Evolutionary conservation across 371 early-diverging fungal genomes (phyloP).

Genomic region (Mucor velutinosus): DNA sequence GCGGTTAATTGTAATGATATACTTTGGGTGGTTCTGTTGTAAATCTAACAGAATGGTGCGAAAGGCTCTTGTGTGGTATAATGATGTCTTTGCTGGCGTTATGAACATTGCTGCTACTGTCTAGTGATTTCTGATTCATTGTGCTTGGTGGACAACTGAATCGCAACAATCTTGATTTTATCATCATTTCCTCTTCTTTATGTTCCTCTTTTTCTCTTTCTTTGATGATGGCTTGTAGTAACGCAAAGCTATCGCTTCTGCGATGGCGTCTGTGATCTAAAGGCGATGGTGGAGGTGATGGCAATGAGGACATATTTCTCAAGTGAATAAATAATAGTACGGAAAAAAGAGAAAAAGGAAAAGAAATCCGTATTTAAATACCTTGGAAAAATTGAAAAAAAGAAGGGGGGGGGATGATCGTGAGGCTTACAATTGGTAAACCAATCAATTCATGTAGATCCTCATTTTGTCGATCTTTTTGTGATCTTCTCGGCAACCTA

Average conservation of each 20-base stretch:
- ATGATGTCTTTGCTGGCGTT: not conserved
- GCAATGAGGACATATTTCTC: slow-evolving; percentile 13
- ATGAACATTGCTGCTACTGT: not conserved
- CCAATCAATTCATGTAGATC: slow-evolving; percentile 25
- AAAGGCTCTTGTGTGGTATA: slow-evolving; percentile 25
- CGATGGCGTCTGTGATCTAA: slow-evolving; percentile 23
- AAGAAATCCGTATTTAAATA: slow-evolving; percentile 1
- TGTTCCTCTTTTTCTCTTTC: slow-evolving; percentile 39
- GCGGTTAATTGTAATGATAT: slow-evolving; percentile 22
- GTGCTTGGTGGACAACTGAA: slow-evolving; percentile 4
- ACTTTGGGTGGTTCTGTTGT: slow-evolving; percentile 42
- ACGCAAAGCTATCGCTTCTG: slow-evolving; percentile 38
- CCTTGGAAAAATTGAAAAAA: not conserved
- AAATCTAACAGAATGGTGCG: slow-evolving; percentile 42
- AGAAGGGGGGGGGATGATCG: not conserved
- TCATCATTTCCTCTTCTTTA: slow-evolving; percentile 34
- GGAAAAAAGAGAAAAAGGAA: slow-evolving; percentile 3
- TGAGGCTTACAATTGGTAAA: slow-evolving; percentile 6
- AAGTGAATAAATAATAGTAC: slow-evolving; percentile 1
- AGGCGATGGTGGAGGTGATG: slow-evolving; percentile 30
- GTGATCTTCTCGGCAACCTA: slow-evolving; percentile 5
- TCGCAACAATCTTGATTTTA: slow-evolving; percentile 14
- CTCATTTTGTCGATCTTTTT: slow-evolving; percentile 12
- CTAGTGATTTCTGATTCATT: not conserved
- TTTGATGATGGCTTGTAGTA: slow-evolving; percentile 41